phyloP scores from a whole-genome alignment of 192 early-diverging fungal species.

The Coemansia sp. region DNA sequence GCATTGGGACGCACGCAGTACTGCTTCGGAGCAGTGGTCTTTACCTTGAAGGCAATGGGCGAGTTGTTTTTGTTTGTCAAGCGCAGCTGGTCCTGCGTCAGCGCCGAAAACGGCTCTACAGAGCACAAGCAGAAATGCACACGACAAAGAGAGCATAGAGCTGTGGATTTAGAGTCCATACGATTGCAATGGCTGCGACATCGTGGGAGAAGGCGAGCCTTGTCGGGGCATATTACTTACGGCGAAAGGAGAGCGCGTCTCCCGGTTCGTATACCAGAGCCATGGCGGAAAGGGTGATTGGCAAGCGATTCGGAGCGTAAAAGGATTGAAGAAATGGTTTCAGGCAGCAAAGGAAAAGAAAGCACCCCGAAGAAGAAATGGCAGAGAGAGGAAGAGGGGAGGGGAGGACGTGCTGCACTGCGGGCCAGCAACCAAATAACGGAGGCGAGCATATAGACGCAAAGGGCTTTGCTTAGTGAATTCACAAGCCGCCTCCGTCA shows the following conservation, averaged over 20 bases:
- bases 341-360: not conserved
- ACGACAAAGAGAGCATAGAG: constrained; percentile 1
- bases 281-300: constrained; percentile 31
- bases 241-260: constrained; percentile 54
- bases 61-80: constrained; percentile 62
- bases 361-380: not conserved
- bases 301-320: too few relatives aligned
- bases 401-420: too few relatives aligned
- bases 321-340: not conserved
- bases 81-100: constrained; percentile 55
- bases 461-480: too few relatives aligned
- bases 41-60: constrained; percentile 94
- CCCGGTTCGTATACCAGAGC: constrained; percentile 60
- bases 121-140: not conserved
- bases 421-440: too few relatives aligned
- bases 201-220: constrained; percentile 1
- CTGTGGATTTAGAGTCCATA: not conserved
- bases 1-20: constrained; percentile 96
- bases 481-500: too few relatives aligned
- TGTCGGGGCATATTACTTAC: constrained; percentile 44
- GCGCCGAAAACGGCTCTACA: constrained; percentile 62
- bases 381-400: not conserved
- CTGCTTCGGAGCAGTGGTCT: constrained; percentile 96
- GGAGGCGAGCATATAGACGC: too few relatives aligned
- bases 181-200: too few relatives aligned